These are phyloP conservation scores for Russula griseocarnosa DNA, from an alignment of 768 basidiomycete genomes.

Conservation along the genomic window DNA sequence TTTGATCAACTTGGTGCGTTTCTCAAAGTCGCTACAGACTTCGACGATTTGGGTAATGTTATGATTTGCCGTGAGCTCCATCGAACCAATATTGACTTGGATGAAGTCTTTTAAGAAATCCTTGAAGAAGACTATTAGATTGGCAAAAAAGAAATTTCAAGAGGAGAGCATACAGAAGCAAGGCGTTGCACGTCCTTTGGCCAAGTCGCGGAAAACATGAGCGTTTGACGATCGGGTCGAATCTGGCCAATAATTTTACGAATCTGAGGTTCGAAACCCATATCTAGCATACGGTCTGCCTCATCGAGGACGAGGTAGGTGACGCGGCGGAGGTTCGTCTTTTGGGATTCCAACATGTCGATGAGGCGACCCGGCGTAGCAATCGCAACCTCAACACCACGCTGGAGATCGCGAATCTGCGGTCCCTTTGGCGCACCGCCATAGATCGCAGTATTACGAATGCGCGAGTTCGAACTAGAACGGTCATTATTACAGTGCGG, in stretches of 20 bases:
- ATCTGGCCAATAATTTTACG: conserved; percentile 97
- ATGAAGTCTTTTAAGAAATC: conserved; percentile 97
- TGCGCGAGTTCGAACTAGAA: conserved; percentile 80
- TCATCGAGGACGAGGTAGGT: conserved; percentile 99
- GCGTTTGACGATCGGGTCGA: conserved; percentile 94
- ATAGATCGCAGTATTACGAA: conserved; percentile 98
- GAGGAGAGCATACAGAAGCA: conserved; percentile 59
- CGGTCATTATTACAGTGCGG: conserved; percentile 12
- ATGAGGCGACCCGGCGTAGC: conserved; percentile 99
- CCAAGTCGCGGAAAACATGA: conserved; percentile 99
- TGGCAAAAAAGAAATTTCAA: background rate
- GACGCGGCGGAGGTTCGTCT: conserved; percentile 92
- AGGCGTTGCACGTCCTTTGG: conserved; percentile 99
- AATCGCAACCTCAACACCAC: conserved; percentile 96
- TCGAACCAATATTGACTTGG: conserved; percentile 98
- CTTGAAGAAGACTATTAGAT: conserved; percentile 37
- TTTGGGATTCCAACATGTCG: conserved; percentile 96
- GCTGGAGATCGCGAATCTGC: conserved; percentile 95
- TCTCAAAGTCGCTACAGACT: conserved; percentile 96
- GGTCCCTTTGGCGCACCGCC: conserved; percentile 98
- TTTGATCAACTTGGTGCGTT: conserved; percentile 92
- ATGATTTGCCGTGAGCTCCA: conserved; percentile 97
- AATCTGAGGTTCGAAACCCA: conserved; percentile 99
- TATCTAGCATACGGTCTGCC: conserved; percentile 99
- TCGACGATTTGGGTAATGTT: conserved; percentile 96